Evolutionary conservation across 2,329 filamentous ascomycete genomes (phyloP), one percentile per base, ranked within the genome.

Genomic region (Colletotrichum spaethianum): DNA sequence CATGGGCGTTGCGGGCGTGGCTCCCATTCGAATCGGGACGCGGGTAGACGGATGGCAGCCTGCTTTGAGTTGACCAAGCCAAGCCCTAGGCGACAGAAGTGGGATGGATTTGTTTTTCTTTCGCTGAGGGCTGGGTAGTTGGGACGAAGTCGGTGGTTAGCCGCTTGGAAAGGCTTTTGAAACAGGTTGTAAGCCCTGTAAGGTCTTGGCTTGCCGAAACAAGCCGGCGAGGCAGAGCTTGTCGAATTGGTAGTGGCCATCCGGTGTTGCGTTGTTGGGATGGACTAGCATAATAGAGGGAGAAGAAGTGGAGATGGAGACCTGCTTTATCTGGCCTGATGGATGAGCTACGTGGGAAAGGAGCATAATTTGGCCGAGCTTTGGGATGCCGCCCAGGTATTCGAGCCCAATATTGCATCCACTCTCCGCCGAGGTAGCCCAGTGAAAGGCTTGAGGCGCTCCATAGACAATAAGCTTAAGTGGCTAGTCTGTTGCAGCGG

Each of bases 401-500:
- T 62, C 28, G n/a, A 50, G n/a, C 36, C 68, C 50, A 56, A 62
- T 70, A 48, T 62, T 50, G 48, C 23, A 20, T n/a, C 36, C 53
- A 40, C 38, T 2, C 16, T 26, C 44, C 28, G 38, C 38, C 52
- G 53, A 63, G 31, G 53, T 28, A 62, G 42, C 44, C 50, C 23
- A 26, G 26, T 36, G 52, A 23, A 14, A 28, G 8, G 40, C 16
- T 18, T 33, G 8, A 46, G 50, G 23, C 38, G 52, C 75, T 33
- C 50, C 64, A 50, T 63, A 18, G 50, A 20, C 38, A 52, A 63
- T 72, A 72, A 70, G 60, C 65, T 70, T 72, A 72, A 70, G 66
- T 50, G 64, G 46, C 66, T 70, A 72, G 70, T 64, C 38, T 63
- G 60, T 53, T 69, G 44, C 38, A 33, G 23, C 52, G 42, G 50